These are phyloP conservation scores for Tetratostichococcus sp. DNA, from an alignment of 139 green algal genomes.

Conservation along the genomic window DNA sequence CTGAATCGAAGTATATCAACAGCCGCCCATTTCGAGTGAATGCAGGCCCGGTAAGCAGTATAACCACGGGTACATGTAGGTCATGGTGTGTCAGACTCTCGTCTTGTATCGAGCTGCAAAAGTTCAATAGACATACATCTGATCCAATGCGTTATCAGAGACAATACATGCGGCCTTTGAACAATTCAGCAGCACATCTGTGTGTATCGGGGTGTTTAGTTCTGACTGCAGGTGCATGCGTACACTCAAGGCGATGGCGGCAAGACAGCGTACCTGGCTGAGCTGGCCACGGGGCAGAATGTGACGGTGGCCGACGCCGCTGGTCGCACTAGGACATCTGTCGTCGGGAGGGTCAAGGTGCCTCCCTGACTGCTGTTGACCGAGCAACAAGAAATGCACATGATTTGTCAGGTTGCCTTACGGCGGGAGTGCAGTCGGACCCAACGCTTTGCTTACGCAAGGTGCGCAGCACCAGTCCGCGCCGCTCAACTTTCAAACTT, in stretches of 20 bases:
- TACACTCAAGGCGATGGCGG: conserved; percentile 57
- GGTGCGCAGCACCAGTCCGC: no score
- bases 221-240: conserved; percentile 66
- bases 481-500: no score
- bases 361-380: conserved; percentile 10
- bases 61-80: not conserved
- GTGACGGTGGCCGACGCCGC: conserved; percentile 62
- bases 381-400: no score
- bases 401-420: no score
- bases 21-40: conserved; percentile 90
- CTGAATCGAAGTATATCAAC: conserved; percentile 75
- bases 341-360: conserved; percentile 73
- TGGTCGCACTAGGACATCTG: conserved; percentile 39
- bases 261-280: conserved; percentile 80
- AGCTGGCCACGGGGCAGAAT: conserved; percentile 57
- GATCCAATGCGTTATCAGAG: no score
- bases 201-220: no score
- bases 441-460: no score
- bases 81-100: not conserved
- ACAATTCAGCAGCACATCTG: no score
- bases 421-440: no score
- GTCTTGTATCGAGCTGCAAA: not conserved
- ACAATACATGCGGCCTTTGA: no score
- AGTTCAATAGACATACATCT: not conserved
- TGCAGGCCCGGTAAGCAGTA: conserved; percentile 59